phyloP scores from a whole-genome alignment of 257 asterid species.

The Solanum dulcamara region DNA sequence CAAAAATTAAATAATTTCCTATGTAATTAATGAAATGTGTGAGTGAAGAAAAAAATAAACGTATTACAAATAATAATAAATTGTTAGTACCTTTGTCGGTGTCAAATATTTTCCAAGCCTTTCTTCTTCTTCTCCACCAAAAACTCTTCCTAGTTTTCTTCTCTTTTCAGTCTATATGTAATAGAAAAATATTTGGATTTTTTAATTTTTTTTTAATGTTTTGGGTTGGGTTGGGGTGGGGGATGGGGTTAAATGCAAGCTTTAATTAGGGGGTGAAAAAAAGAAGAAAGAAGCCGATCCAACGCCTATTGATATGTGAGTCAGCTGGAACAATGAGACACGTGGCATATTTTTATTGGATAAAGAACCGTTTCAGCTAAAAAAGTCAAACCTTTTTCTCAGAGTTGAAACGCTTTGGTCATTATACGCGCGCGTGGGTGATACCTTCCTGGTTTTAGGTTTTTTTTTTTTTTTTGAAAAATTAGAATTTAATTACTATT shows the following conservation, averaged over 20 bases:
- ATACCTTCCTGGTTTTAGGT: not conserved
- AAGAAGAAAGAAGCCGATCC: constrained; percentile 27
- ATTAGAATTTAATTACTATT: not conserved
- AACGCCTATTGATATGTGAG: constrained; percentile 17
- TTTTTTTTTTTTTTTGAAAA: not conserved
- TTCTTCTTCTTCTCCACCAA: not conserved
- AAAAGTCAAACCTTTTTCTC: constrained; percentile 33
- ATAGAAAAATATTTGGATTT: constrained; percentile 8
- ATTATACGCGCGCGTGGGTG: not conserved
- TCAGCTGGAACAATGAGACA: constrained; percentile 4
- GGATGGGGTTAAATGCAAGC: constrained; percentile 34
- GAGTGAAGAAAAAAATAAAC: not conserved
- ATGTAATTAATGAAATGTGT: not conserved
- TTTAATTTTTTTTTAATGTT: not conserved
- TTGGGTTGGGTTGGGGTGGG: not conserved
- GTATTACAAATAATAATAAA: not conserved
- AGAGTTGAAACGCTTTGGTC: not conserved
- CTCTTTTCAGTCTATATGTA: not conserved
- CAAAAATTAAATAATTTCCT: not conserved
- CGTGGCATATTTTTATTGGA: constrained; percentile 28
- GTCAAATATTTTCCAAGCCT: no score
- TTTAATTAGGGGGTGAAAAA: constrained; percentile 24
- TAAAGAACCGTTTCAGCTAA: constrained; percentile 11
- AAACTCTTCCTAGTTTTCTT: not conserved
- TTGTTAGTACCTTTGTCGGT: constrained; percentile 7